phyloP scores from a whole-genome alignment of 2,329 filamentous ascomycete species.

The Colletotrichum salicis region DNA sequence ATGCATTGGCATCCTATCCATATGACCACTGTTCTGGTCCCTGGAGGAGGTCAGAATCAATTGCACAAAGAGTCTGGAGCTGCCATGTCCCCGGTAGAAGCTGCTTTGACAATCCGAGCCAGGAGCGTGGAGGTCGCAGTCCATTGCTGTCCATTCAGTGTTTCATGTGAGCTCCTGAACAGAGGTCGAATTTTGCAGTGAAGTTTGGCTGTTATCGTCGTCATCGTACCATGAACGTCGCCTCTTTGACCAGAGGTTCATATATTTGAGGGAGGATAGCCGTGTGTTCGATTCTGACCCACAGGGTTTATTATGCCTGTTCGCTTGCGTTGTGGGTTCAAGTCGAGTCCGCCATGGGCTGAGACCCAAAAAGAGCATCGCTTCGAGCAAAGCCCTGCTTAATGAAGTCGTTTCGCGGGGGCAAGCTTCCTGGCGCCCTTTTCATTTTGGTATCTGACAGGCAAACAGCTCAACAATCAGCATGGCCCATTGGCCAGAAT shows the following conservation, averaged over 20 bases:
- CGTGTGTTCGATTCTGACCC: neutral
- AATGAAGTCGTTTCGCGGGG: slow-evolving; percentile 18
- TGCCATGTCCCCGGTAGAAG: neutral
- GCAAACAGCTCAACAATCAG: slow-evolving; percentile 6
- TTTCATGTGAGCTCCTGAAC: neutral
- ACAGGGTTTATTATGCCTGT: neutral
- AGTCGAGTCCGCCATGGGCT: neutral
- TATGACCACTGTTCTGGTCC: neutral
- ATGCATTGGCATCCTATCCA: neutral
- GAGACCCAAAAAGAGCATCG: neutral
- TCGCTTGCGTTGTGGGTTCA: neutral
- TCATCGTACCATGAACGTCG: neutral
- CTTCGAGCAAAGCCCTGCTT: neutral
- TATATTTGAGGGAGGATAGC: slow-evolving; percentile 5
- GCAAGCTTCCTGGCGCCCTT: neutral
- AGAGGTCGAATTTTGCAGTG: neutral
- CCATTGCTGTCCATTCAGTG: neutral
- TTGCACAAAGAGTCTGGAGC: neutral
- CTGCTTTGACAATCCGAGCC: neutral
- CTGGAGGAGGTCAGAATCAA: too few species aligned
- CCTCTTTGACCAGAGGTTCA: neutral
- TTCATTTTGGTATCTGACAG: neutral
- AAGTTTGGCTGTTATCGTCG: neutral
- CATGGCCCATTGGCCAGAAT: neutral
- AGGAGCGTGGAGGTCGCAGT: neutral